These are phyloP conservation scores for Aspergillus bombycis DNA, from an alignment of 2,329 filamentous ascomycete species.

Conservation along the genomic window DNA sequence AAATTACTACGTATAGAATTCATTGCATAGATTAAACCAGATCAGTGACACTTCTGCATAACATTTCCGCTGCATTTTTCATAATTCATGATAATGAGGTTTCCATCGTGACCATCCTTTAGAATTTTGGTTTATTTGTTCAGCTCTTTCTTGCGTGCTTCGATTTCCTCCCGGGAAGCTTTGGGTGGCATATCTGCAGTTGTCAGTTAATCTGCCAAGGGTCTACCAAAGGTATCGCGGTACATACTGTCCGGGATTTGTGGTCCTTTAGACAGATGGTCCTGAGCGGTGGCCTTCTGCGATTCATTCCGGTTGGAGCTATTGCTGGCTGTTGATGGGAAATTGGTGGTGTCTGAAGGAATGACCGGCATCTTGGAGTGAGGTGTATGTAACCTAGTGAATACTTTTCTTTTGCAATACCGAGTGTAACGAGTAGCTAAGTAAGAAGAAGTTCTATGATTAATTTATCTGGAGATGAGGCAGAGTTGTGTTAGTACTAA, in stretches of 20 bases:
- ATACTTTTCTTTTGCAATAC: neutral
- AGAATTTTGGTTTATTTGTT: constrained; percentile 59
- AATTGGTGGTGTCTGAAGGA: constrained; percentile 29
- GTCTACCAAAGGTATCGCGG: neutral
- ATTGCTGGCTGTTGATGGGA: constrained; percentile 23
- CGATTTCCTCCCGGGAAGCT: constrained; percentile 66
- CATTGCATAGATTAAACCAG: neutral
- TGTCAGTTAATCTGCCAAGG: neutral
- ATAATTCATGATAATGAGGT: neutral
- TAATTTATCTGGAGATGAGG: neutral
- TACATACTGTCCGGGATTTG: constrained; percentile 45
- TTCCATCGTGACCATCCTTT: neutral
- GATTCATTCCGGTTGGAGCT: constrained; percentile 33
- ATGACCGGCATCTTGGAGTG: constrained; percentile 32
- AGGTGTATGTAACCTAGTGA: neutral
- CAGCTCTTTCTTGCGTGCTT: constrained; percentile 65
- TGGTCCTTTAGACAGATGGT: constrained; percentile 49
- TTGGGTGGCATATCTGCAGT: constrained; percentile 45
- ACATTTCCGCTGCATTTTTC: neutral
- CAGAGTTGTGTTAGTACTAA: neutral
- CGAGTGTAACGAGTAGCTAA: neutral
- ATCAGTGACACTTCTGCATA: neutral
- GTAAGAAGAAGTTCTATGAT: neutral
- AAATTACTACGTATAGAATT: neutral
- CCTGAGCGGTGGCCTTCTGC: constrained; percentile 40